A percentile compares a stretch with the other conserved stretches of the same genome.
Evolutionary conservation across 805 yeast species (phyloP).

Genomic region (Yarrowia sp.): DNA sequence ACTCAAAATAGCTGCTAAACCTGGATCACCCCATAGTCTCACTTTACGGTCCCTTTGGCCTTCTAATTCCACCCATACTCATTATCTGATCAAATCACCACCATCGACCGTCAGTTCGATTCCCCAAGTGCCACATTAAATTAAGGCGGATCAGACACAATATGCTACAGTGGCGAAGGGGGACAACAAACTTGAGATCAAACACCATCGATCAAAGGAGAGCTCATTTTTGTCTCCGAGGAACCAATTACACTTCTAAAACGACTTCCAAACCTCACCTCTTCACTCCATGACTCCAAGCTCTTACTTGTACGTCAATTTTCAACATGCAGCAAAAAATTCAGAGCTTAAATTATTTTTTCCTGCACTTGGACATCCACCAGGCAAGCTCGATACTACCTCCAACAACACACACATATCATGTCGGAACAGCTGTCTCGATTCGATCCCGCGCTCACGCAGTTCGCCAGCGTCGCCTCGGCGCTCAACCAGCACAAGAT

Average conservation of each 20-base stretch:
- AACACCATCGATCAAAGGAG: no score
- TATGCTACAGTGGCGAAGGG: no score
- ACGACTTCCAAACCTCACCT: no score
- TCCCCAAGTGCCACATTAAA: neutral
- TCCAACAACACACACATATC: slow-evolving; percentile 23
- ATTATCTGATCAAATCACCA: neutral
- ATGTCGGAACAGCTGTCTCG: slow-evolving; percentile 41
- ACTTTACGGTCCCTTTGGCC: no score
- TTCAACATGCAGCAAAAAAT: slow-evolving; percentile 28
- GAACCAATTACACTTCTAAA: no score
- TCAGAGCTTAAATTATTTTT: slow-evolving; percentile 35
- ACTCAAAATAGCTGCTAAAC: no score
- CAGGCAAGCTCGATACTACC: slow-evolving; percentile 1
- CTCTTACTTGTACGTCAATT: neutral
- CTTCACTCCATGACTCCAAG: neutral
- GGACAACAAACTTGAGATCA: no score
- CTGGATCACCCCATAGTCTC: no score
- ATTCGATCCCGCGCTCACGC: slow-evolving; percentile 69
- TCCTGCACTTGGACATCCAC: slow-evolving; percentile 34
- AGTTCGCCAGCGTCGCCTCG: slow-evolving; percentile 67
- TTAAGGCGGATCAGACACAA: no score
- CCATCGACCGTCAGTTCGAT: neutral
- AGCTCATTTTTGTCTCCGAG: no score
- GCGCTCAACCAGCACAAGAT: slow-evolving; percentile 76
- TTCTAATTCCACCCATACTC: no score